These are phyloP conservation scores for Ganoderma boninense DNA, from an alignment of 1,284 basidiomycete species.

Conservation along the genomic window DNA sequence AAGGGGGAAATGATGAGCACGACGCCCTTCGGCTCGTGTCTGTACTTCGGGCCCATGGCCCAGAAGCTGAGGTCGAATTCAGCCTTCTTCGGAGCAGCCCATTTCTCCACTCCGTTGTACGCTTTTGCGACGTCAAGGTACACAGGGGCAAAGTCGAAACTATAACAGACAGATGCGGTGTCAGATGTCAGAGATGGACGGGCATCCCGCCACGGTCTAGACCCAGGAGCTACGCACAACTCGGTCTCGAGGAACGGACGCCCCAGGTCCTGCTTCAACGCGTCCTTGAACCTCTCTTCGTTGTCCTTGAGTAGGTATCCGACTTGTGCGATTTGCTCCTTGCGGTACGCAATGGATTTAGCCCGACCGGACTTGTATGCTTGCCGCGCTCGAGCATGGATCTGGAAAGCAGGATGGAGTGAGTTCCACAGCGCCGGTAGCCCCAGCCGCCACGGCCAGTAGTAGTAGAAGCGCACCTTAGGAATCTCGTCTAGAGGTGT, in stretches of 20 bases:
- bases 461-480: neutral
- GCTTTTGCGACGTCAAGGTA: slow-evolving; percentile 70
- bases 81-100: slow-evolving; percentile 65
- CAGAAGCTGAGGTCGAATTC: slow-evolving; percentile 61
- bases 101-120: slow-evolving; percentile 73
- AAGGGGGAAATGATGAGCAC: slow-evolving; percentile 67
- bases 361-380: slow-evolving; percentile 70
- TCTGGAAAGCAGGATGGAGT: slow-evolving; percentile 45
- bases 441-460: too few species aligned
- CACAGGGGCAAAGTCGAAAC: slow-evolving; percentile 63
- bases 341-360: slow-evolving; percentile 66
- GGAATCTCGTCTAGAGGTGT: neutral
- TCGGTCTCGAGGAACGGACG: slow-evolving; percentile 61
- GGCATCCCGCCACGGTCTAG: neutral
- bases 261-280: slow-evolving; percentile 64
- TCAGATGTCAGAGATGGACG: neutral
- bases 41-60: slow-evolving; percentile 65
- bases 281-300: slow-evolving; percentile 58
- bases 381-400: slow-evolving; percentile 57
- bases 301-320: slow-evolving; percentile 77
- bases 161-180: slow-evolving; percentile 34
- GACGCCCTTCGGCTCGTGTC: slow-evolving; percentile 81
- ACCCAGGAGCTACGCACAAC: slow-evolving; percentile 52
- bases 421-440: too few species aligned
- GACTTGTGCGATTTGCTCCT: slow-evolving; percentile 71